Conservation (phyloP, 352 stramenopile genomes). For the Phytophthora niederhauseri region DNA sequence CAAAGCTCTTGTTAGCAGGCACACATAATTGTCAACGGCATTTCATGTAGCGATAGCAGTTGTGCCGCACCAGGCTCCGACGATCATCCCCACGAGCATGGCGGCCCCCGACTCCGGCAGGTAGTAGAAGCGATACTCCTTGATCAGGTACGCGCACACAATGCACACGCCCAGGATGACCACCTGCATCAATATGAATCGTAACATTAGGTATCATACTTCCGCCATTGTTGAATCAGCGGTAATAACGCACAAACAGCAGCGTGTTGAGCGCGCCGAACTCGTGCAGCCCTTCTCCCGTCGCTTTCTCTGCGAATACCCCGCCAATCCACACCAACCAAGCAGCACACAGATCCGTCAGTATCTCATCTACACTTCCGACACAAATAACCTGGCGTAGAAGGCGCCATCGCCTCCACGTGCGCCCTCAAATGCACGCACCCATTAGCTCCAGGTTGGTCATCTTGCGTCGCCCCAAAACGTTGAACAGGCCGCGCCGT, state of each 20-base stretch:
- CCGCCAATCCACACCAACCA: background rate
- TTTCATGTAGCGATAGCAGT: background rate
- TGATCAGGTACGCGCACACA: slow-evolving; percentile 91
- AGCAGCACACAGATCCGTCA: background rate
- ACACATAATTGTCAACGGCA: background rate
- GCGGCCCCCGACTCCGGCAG: slow-evolving; percentile 90
- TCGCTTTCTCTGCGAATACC: slow-evolving; percentile 56
- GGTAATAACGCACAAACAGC: slow-evolving; percentile 61
- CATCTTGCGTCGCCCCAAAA: slow-evolving; percentile 23
- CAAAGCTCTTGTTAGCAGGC: background rate
- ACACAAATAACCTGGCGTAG: background rate
- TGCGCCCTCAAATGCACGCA: slow-evolving; percentile 22
- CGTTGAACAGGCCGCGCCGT: background rate
- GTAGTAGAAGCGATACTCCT: slow-evolving; percentile 92
- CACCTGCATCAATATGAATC: slow-evolving; percentile 53
- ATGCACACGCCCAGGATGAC: slow-evolving; percentile 91
- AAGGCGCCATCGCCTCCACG: background rate
- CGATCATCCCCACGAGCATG: slow-evolving; percentile 91
- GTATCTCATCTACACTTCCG: background rate
- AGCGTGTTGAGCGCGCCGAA: slow-evolving; percentile 90
- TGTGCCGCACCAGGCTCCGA: slow-evolving; percentile 67
- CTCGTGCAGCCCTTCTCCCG: slow-evolving; percentile 76
- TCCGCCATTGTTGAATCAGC: too few species aligned
- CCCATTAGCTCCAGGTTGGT: slow-evolving; percentile 42
- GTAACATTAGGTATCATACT: too few species aligned